A percentile compares a stretch with the other conserved stretches of the same genome.
phyloP scores from a whole-genome alignment of 75 land plant genomes.

The Azolla pinnata region DNA sequence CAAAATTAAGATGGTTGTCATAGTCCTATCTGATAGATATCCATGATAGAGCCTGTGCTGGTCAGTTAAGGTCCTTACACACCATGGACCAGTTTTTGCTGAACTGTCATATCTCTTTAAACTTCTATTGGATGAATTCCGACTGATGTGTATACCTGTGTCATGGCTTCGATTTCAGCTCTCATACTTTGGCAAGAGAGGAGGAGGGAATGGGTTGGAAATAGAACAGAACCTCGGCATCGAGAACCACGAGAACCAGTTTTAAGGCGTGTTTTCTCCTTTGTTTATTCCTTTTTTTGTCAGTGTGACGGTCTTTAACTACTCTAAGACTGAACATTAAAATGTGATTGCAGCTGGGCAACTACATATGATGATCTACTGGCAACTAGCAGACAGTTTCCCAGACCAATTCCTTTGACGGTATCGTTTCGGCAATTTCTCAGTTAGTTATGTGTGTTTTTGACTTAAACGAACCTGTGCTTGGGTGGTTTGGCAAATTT shows the following conservation, averaged over 20 bases:
- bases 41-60: too few relatives aligned
- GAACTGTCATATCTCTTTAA: neutral
- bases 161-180: constrained; percentile 10
- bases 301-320: too few relatives aligned
- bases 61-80: too few relatives aligned
- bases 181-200: constrained; percentile 59
- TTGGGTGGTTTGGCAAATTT: neutral
- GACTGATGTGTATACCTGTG: neutral
- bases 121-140: neutral
- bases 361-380: constrained; percentile 78
- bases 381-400: constrained; percentile 52
- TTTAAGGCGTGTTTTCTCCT: constrained; percentile 26
- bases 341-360: constrained; percentile 51
- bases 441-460: neutral
- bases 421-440: constrained; percentile 27
- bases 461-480: neutral
- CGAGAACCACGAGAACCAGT: constrained; percentile 42
- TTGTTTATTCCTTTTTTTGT: constrained; percentile 1
- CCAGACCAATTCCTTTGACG: constrained; percentile 64
- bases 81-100: neutral
- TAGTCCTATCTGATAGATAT: too few relatives aligned
- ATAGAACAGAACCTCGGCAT: constrained; percentile 24
- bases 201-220: constrained; percentile 63
- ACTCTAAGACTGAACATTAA: too few relatives aligned
- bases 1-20: too few relatives aligned